These are phyloP conservation scores for Pichia kudriavzevii DNA, from an alignment of 1,139 yeast species.

Conservation along the genomic window DNA sequence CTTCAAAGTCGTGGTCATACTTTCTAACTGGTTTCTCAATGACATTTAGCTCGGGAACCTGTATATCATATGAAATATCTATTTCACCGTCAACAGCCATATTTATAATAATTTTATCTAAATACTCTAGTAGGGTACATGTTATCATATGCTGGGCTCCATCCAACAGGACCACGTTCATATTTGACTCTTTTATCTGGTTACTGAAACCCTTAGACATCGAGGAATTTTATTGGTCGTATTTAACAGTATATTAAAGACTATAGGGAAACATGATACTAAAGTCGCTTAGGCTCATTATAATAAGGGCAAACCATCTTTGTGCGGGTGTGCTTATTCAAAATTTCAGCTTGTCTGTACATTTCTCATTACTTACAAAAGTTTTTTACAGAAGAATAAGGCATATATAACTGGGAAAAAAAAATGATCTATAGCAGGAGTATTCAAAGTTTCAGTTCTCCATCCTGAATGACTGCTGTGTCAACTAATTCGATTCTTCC, in stretches of 20 bases:
- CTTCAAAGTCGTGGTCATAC: conserved; percentile 10
- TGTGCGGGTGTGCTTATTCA: too few relatives aligned
- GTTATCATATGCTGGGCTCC: conserved; percentile 11
- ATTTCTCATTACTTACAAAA: too few relatives aligned
- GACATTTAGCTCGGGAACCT: conserved; percentile 23
- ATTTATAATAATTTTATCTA: conserved; percentile 29
- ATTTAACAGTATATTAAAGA: too few relatives aligned
- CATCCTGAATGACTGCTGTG: conserved; percentile 76
- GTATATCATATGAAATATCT: conserved; percentile 34
- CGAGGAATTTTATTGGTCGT: not conserved
- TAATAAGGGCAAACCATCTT: too few relatives aligned
- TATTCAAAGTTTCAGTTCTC: conserved; percentile 25
- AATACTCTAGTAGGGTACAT: conserved; percentile 27
- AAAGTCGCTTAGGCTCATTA: too few relatives aligned
- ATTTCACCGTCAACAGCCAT: conserved; percentile 34
- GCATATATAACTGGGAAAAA: too few relatives aligned
- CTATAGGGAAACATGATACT: too few relatives aligned
- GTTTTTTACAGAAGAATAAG: too few relatives aligned
- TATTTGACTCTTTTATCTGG: conserved; percentile 6
- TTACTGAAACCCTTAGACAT: conserved; percentile 8
- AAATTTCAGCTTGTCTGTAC: too few relatives aligned
- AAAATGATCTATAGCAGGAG: not conserved
- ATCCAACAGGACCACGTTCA: conserved; percentile 3
- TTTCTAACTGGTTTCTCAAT: conserved; percentile 12
- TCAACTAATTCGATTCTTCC: conserved; percentile 81